Conservation (phyloP, 139 green algal species). For the Mychonastes homosphaera region DNA sequence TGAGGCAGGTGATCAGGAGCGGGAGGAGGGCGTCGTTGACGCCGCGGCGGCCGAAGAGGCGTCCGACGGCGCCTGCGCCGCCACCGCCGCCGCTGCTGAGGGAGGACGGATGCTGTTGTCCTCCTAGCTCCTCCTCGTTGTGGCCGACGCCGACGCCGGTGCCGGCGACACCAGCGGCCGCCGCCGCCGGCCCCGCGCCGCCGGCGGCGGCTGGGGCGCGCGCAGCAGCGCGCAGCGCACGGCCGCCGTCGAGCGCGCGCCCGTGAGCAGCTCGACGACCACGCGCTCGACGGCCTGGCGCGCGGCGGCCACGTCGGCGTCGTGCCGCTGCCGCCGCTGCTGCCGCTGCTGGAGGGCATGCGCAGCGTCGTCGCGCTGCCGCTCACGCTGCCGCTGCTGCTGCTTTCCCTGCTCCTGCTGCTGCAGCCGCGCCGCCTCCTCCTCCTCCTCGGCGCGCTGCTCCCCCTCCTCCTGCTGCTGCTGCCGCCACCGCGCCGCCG, state of each 20-base stretch:
- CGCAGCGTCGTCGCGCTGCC: neutral
- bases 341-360: slow-evolving; percentile 7
- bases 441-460: neutral
- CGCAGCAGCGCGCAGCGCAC: slow-evolving; percentile 54
- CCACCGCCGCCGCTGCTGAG: neutral
- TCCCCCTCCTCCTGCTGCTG: neutral
- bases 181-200: no score
- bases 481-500: neutral
- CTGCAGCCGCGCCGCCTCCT: slow-evolving; percentile 9
- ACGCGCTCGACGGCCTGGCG: slow-evolving; percentile 49
- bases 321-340: slow-evolving; percentile 24
- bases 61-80: slow-evolving; percentile 11
- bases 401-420: neutral
- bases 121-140: neutral
- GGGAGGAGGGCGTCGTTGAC: slow-evolving; percentile 75
- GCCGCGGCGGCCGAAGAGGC: slow-evolving; percentile 28
- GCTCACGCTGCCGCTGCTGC: neutral
- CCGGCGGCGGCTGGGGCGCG: neutral
- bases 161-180: no score
- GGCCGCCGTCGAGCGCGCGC: slow-evolving; percentile 30
- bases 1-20: slow-evolving; percentile 91
- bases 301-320: slow-evolving; percentile 48
- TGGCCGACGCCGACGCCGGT: no score
- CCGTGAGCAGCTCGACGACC: slow-evolving; percentile 69
- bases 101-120: neutral